Base-by-base conservation (phyloP, 371 early-diverging fungal genomes). In the Parasitella parasitica region DNA sequence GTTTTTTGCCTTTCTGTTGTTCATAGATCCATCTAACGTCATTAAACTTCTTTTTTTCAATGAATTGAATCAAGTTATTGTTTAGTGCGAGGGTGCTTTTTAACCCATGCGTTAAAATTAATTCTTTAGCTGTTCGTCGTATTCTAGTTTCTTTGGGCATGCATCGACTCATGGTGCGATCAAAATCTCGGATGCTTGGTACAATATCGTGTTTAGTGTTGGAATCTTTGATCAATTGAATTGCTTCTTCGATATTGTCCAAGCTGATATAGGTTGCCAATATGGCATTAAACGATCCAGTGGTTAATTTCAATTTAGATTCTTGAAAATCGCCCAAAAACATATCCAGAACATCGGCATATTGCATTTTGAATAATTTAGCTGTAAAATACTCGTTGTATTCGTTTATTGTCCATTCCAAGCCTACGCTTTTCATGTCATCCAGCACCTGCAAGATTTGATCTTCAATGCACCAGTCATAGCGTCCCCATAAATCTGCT, bases 371-470 rank as follows among this genome's bases (percentile, higher is more conserved):
- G 22, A 70, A 73, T 6, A 81, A 26, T 54, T 74, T 73, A 30
- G 71, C 74, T 52, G 67, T 69, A 56, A 78, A 77, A 39, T 71
- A 78, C 20, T 81, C 81, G 22, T 74, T 75, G 58, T 78, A 81
- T 55, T 81, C 78, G 4, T 56, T 18, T 9, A 64, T 41, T 0
- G 67, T 62, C 81, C 81, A 81, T 4, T 27, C 37, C 26, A 68
- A 61, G 13, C 76, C 76, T 1, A 36, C 16, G 12, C 27, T n/a
- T 24, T 72, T 70, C 78, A 78, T 76, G 58, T 78, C 76, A 1
- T 76, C 41, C 2, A 81, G 55, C 2, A 71, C 69, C 34, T 67
- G 61, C 2, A 76, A 50, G 1, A 81, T 70, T 18, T 64, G 64
- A 20, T 73, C 73, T 56, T 81, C 78, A 13, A 55, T 54, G 0